Conservation (phyloP, 495 filamentous ascomycete species). For the Penicillium psychrofluorescens region DNA sequence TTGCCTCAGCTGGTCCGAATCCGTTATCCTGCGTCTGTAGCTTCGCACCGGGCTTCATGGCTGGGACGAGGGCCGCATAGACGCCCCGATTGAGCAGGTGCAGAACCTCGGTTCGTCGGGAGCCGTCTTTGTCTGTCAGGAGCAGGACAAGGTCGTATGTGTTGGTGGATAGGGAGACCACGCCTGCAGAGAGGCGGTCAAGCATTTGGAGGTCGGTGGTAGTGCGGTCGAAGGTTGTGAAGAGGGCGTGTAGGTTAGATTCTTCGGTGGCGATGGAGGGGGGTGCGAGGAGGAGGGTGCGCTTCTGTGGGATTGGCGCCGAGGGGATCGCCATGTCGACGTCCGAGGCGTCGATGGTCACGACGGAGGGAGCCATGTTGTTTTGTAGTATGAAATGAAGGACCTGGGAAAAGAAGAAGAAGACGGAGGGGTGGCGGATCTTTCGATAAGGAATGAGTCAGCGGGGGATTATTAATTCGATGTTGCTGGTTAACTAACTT, state of each 20-base stretch:
- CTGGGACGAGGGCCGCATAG: slow-evolving; percentile 56
- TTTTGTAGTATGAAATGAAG: not conserved
- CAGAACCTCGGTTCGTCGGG: slow-evolving; percentile 49
- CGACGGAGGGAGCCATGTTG: slow-evolving; percentile 31
- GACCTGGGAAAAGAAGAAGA: slow-evolving; percentile 1
- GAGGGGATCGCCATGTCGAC: slow-evolving; percentile 24
- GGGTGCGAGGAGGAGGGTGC: slow-evolving; percentile 64
- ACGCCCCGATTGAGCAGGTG: slow-evolving; percentile 59
- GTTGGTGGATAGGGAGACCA: slow-evolving; percentile 65
- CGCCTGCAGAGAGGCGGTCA: slow-evolving; percentile 78
- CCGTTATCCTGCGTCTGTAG: slow-evolving; percentile 62
- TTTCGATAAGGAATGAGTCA: slow-evolving; percentile 17
- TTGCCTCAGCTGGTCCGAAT: slow-evolving; percentile 36
- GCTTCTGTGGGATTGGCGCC: slow-evolving; percentile 15
- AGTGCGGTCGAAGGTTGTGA: slow-evolving; percentile 59
- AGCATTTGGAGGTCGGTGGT: slow-evolving; percentile 95
- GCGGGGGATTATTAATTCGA: slow-evolving; percentile 9
- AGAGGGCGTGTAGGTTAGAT: slow-evolving; percentile 48
- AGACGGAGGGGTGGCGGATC: slow-evolving; percentile 21
- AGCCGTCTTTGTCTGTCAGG: slow-evolving; percentile 66
- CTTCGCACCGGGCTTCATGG: slow-evolving; percentile 65
- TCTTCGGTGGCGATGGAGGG: slow-evolving; percentile 67
- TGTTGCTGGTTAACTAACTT: not conserved
- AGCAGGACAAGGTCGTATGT: slow-evolving; percentile 83
- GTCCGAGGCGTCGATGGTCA: slow-evolving; percentile 39